phyloP scores from a whole-genome alignment of 2,329 filamentous ascomycete genomes.

The Botrytis tulipae region DNA sequence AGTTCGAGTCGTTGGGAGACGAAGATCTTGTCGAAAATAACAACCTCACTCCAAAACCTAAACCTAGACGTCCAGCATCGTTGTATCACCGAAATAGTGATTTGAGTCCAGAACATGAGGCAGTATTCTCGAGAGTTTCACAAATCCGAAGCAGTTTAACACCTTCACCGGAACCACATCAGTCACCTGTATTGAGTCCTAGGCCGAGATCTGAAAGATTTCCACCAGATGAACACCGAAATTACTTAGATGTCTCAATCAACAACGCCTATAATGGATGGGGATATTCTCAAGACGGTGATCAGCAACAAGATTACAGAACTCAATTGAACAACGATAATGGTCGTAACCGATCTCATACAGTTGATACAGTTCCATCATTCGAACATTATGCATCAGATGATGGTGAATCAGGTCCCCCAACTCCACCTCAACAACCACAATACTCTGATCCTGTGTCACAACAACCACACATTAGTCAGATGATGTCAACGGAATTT shows the following conservation, averaged over 20 bases:
- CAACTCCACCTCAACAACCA: slow-evolving; percentile 12
- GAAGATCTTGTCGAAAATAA: background rate
- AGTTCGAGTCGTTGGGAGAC: background rate
- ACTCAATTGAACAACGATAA: background rate
- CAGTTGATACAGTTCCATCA: slow-evolving; percentile 31
- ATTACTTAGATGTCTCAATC: slow-evolving; percentile 10
- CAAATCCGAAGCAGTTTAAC: slow-evolving; percentile 7
- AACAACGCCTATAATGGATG: slow-evolving; percentile 6
- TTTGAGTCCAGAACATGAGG: slow-evolving; percentile 19
- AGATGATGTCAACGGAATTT: slow-evolving; percentile 19
- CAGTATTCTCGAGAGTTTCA: slow-evolving; percentile 19
- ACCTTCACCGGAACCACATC: slow-evolving; percentile 7
- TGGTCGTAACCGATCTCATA: slow-evolving; percentile 24
- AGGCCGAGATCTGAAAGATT: background rate
- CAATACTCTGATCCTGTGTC: background rate
- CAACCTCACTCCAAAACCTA: background rate
- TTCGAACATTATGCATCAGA: slow-evolving; percentile 34
- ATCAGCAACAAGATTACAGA: slow-evolving; percentile 3
- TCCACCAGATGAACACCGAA: slow-evolving; percentile 9
- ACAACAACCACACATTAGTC: slow-evolving; percentile 12
- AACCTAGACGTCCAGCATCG: background rate
- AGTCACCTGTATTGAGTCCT: background rate
- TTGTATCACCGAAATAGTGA: slow-evolving; percentile 3
- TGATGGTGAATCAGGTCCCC: slow-evolving; percentile 11
- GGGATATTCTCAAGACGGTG: background rate